phyloP scores from a whole-genome alignment of 495 filamentous ascomycete species.

The Aspergillus bridgeri region DNA sequence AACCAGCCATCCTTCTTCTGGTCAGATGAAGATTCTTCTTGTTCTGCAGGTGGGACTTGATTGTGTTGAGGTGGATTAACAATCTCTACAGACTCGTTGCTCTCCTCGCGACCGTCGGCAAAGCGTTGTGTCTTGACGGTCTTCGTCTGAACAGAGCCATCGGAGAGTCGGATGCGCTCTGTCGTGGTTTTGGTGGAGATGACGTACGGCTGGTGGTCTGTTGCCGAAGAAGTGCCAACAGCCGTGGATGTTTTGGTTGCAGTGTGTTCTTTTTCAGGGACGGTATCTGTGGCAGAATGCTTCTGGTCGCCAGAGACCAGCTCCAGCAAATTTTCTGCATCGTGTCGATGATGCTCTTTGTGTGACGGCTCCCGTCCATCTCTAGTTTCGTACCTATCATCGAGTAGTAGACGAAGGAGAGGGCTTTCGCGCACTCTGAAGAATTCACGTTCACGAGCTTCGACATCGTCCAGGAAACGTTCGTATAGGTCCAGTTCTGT shows the following conservation, averaged over 20 bases:
- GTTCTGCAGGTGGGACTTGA: slow-evolving; percentile 4
- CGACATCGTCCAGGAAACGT: slow-evolving; percentile 40
- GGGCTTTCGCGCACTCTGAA: slow-evolving; percentile 29
- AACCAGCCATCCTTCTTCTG: slow-evolving; percentile 39
- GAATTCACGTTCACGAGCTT: slow-evolving; percentile 32
- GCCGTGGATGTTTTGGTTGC: neutral
- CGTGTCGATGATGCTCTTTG: slow-evolving; percentile 18
- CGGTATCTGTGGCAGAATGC: slow-evolving; percentile 27
- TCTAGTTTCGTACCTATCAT: slow-evolving; percentile 25
- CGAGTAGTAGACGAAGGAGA: slow-evolving; percentile 32
- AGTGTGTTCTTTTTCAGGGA: slow-evolving; percentile 3
- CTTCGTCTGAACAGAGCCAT: slow-evolving; percentile 60
- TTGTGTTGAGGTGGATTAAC: slow-evolving; percentile 23
- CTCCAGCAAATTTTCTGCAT: slow-evolving; percentile 31
- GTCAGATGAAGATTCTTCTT: slow-evolving; percentile 9
- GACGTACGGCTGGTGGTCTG: slow-evolving; percentile 29
- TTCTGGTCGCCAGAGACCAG: slow-evolving; percentile 30
- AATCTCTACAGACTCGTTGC: slow-evolving; percentile 42
- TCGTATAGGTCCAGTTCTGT: slow-evolving; percentile 48
- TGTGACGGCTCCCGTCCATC: slow-evolving; percentile 11
- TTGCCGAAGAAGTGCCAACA: neutral
- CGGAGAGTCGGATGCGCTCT: slow-evolving; percentile 48
- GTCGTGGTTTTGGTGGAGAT: slow-evolving; percentile 58
- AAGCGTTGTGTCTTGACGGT: slow-evolving; percentile 59
- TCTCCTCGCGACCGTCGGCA: slow-evolving; percentile 61